Evolutionary conservation across 2,329 filamentous ascomycete species (phyloP).

Genomic region (Colletotrichum kahawae): DNA sequence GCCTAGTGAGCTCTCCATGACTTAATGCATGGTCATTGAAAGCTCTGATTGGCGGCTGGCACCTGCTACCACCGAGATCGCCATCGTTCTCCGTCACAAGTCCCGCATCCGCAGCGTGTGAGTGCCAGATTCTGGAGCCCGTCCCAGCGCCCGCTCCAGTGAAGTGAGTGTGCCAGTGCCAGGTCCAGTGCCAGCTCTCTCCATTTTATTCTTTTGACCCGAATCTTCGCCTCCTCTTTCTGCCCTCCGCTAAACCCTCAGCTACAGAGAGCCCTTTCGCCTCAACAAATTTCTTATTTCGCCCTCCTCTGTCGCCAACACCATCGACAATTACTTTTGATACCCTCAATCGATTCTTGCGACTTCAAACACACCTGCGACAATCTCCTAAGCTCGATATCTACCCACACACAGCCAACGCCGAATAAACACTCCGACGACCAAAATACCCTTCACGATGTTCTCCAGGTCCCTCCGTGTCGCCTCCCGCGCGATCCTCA

Average conservation of each 20-base stretch:
- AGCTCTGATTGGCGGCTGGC: slow-evolving; percentile 13
- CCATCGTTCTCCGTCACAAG: slow-evolving; percentile 24
- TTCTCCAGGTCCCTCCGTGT: slow-evolving; percentile 51
- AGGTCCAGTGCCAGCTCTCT: neutral
- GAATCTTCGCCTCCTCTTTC: slow-evolving; percentile 16
- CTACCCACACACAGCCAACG: neutral
- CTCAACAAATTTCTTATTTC: neutral
- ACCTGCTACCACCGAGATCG: slow-evolving; percentile 23
- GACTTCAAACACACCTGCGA: slow-evolving; percentile 4
- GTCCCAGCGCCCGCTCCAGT: neutral
- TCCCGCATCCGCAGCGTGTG: slow-evolving; percentile 11
- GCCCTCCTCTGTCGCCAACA: slow-evolving; percentile 15
- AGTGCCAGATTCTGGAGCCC: neutral
- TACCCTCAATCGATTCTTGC: neutral
- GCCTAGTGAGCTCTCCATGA: slow-evolving; percentile 10
- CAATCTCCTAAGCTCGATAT: neutral
- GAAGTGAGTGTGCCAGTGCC: neutral
- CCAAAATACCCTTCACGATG: slow-evolving; percentile 35
- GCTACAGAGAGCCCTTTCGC: neutral
- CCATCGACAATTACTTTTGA: neutral
- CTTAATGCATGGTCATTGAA: slow-evolving; percentile 21
- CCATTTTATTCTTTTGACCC: neutral
- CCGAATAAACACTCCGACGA: neutral
- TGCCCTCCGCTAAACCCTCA: neutral
- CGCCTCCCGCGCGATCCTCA: slow-evolving; percentile 47